Base-by-base conservation (phyloP, 2,329 filamentous ascomycete genomes). In the Neofusicoccum kwambonambiense region DNA sequence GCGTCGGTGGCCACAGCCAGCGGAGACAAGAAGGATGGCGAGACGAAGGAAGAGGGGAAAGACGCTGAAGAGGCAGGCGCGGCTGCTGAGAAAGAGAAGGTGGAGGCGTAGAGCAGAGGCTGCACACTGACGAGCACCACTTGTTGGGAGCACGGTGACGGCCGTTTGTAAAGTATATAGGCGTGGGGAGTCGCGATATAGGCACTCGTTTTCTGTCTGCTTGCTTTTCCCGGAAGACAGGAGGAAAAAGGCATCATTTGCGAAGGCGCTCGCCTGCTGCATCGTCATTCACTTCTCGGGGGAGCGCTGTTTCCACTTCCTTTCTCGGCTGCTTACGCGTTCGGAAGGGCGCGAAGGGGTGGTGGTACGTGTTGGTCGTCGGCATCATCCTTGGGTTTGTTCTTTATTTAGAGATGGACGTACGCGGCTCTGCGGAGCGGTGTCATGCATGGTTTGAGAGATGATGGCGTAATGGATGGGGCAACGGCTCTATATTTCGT, bases 381-480 rank as follows among this genome's bases (percentile, higher is more conserved):
- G n/a, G 56, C 41, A 39, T 35, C 15, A 22, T 35, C 9, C 12
- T 13, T 13, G 41, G 15, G 15, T 42, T 31, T 8, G 54, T 58
- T 58, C 8, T n/a, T 58, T 19, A 22, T 39, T 37, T 37, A 60
- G 56, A 58, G 15, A 19, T 42, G 17, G 42, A 22, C 11, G 13
- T 19, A 60, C 31, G 56, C 56, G 56, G 42, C 56, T 60, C 31
- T 47, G 56, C 56, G 27, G 42, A 47, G 39, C 39, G 42, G 37
- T n/a, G 41, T 47, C 12, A 49, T 35, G 56, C n/a, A 47, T 27
- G 41, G 2, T 8, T 37, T 42, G 19, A 35, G 27, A 31, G 27
- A 17, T 13, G 12, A 47, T 22, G 56, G 56, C 42, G 27, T 39
- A 37, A 37, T 22, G 2, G 31, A 9, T 51, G 27, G 49, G 17